These are phyloP conservation scores for Aspergillus cristatus DNA, from an alignment of 495 filamentous ascomycete genomes.

Conservation along the genomic window DNA sequence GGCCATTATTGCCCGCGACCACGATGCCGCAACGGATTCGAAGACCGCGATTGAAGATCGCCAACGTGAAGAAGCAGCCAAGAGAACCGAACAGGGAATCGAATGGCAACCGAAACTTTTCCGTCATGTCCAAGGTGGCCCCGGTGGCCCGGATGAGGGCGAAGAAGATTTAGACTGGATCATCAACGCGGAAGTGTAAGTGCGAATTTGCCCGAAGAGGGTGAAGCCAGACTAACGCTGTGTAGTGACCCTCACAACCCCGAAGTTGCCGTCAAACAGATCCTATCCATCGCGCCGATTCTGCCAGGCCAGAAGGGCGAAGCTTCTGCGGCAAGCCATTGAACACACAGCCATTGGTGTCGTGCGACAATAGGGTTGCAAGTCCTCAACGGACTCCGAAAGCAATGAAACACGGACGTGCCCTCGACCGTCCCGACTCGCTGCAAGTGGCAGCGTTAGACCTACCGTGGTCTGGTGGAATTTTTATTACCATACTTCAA, in stretches of 20 bases:
- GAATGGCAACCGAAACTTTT: slow-evolving; percentile 90
- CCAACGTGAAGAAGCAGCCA: slow-evolving; percentile 82
- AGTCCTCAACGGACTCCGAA: no score
- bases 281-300: slow-evolving; percentile 78
- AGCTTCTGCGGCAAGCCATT: no score
- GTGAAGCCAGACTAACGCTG: neutral
- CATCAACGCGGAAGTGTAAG: slow-evolving; percentile 80
- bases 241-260: slow-evolving; percentile 60
- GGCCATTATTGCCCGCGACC: slow-evolving; percentile 75
- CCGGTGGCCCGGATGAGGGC: slow-evolving; percentile 66
- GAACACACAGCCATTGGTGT: no score
- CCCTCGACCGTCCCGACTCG: no score
- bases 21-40: slow-evolving; percentile 84
- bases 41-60: slow-evolving; percentile 90
- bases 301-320: slow-evolving; percentile 55
- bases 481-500: no score
- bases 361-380: no score
- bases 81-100: slow-evolving; percentile 66
- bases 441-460: no score
- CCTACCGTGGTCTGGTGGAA: no score
- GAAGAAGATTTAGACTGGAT: slow-evolving; percentile 92
- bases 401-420: no score
- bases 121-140: slow-evolving; percentile 61
- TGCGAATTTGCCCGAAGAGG: slow-evolving; percentile 5
- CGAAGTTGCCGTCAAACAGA: slow-evolving; percentile 71